phyloP scores from a whole-genome alignment of 164 flowering plant species.

The Cinnamomum chago region DNA sequence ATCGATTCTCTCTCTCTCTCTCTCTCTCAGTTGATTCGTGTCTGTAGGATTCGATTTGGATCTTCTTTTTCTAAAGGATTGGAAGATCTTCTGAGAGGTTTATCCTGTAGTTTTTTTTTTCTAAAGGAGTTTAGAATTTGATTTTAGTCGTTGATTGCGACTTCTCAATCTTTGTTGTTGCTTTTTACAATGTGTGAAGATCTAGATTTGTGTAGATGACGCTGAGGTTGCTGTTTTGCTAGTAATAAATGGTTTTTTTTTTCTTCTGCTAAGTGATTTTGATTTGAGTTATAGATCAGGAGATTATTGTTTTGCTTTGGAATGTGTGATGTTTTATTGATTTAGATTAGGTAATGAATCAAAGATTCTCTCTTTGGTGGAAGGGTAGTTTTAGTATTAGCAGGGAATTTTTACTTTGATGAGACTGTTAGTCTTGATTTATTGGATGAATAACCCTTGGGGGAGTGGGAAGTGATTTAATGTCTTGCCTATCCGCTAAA shows the following conservation, averaged over 20 bases:
- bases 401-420: not conserved
- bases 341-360: not conserved
- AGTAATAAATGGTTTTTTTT: not conserved
- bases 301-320: too few species aligned
- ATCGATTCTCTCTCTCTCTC: not conserved
- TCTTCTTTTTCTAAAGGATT: too few species aligned
- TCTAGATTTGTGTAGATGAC: not conserved
- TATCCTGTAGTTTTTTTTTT: not conserved
- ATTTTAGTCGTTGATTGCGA: not conserved
- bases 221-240: not conserved
- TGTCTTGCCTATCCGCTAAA: too few species aligned
- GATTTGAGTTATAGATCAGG: not conserved
- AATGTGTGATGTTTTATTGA: not conserved
- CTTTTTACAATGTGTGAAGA: not conserved
- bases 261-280: not conserved
- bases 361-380: too few species aligned
- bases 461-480: too few species aligned
- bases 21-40: not conserved
- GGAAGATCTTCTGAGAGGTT: too few species aligned
- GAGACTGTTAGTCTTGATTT: too few species aligned
- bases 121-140: not conserved
- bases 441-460: too few species aligned
- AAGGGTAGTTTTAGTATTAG: not conserved
- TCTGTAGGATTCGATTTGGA: too few species aligned
- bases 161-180: not conserved